phyloP scores from a whole-genome alignment of 2,329 filamentous ascomycete species.

The Podosphaera aphanis region DNA sequence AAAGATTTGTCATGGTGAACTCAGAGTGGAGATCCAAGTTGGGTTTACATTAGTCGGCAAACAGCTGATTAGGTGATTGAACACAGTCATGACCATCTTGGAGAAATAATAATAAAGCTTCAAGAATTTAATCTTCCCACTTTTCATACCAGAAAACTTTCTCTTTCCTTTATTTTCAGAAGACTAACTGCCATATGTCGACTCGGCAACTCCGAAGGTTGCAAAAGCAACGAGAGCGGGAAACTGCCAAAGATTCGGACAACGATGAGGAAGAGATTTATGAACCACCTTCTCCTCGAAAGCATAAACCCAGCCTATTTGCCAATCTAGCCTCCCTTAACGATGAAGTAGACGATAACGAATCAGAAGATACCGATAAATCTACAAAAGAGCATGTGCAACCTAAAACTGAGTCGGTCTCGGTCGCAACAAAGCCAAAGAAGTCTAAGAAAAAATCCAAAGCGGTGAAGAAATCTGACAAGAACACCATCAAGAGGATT shows the following conservation, averaged over 20 bases:
- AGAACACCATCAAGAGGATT: constrained; percentile 13
- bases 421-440: constrained; percentile 23
- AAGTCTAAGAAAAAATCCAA: constrained; percentile 23
- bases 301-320: constrained; percentile 27
- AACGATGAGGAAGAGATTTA: constrained; percentile 10
- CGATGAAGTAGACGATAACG: constrained; percentile 18
- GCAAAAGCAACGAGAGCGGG: constrained; percentile 16
- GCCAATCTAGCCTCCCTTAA: constrained; percentile 25
- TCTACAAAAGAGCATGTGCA: constrained; percentile 15
- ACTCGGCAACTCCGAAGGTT: constrained; percentile 17
- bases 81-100: too few species aligned
- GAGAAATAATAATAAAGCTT: too few species aligned
- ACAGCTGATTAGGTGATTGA: too few species aligned
- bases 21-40: too few species aligned
- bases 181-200: too few species aligned
- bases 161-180: neutral
- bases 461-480: constrained; percentile 6
- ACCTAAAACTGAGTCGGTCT: constrained; percentile 14
- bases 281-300: constrained; percentile 14
- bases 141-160: neutral
- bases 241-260: constrained; percentile 7
- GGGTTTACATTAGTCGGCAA: too few species aligned
- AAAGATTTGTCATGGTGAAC: too few species aligned
- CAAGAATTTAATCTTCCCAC: too few species aligned
- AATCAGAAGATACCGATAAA: constrained; percentile 15